Conservation (phyloP, 2,329 filamentous ascomycete genomes). For the Venturia carpophila region DNA sequence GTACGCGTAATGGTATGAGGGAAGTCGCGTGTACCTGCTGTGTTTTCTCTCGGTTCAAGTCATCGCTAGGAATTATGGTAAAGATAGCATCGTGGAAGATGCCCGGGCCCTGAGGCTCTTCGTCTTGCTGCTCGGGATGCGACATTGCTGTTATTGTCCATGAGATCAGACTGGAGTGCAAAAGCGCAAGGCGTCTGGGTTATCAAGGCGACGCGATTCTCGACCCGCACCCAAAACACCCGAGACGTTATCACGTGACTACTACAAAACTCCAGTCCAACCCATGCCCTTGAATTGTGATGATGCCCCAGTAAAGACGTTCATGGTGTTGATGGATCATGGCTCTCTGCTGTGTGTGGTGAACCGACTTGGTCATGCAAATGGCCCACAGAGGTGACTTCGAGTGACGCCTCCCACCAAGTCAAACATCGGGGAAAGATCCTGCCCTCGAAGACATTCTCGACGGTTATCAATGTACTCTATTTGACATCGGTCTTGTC, state of each 20-base stretch:
- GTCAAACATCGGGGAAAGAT: too few species aligned
- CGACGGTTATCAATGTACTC: too few species aligned
- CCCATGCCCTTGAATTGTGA: too few species aligned
- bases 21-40: constrained; percentile 20
- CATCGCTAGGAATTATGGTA: constrained; percentile 36
- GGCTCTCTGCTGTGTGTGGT: too few species aligned
- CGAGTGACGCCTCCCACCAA: too few species aligned
- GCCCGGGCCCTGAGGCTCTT: neutral
- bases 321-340: too few species aligned
- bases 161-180: neutral
- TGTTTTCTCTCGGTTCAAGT: constrained; percentile 27
- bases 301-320: too few species aligned
- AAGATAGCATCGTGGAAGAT: constrained; percentile 36
- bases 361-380: too few species aligned
- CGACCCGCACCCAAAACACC: neutral
- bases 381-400: too few species aligned
- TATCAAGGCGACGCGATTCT: neutral
- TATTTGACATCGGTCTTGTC: too few species aligned
- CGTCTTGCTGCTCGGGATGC: neutral
- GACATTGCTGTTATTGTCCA: neutral
- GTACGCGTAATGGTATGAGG: constrained; percentile 19
- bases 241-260: neutral
- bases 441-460: too few species aligned
- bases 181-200: neutral
- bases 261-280: neutral